phyloP scores from a whole-genome alignment of 768 basidiomycete genomes.

The Hericium erinaceus region DNA sequence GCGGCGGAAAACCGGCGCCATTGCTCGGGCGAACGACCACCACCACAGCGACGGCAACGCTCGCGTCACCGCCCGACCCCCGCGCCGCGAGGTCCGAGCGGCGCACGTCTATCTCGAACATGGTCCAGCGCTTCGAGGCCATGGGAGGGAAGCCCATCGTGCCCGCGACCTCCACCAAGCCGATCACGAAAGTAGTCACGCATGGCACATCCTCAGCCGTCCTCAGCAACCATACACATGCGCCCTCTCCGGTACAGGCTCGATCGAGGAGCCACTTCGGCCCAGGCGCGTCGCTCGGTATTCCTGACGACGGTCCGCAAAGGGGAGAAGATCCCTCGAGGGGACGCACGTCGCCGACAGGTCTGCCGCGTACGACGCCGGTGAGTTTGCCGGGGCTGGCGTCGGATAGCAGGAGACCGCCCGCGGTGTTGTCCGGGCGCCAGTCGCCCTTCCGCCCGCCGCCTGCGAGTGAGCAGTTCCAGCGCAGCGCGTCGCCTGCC shows the following conservation, averaged over 20 bases:
- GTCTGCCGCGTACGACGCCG: conserved; percentile 16
- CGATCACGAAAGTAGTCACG: conserved; percentile 1
- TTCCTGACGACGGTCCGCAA: conserved; percentile 1
- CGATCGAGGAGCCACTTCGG: conserved; percentile 4
- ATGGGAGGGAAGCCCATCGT: conserved; percentile 28
- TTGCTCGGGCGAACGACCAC: conserved; percentile 8
- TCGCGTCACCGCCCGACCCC: conserved; percentile 37
- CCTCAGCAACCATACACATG: neutral
- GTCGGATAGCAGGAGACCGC: conserved; percentile 2
- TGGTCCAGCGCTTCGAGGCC: conserved; percentile 77
- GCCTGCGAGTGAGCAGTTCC: neutral
- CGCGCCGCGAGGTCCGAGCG: conserved; percentile 35
- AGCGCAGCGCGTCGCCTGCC: neutral
- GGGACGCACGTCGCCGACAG: conserved; percentile 15
- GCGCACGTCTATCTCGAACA: conserved; percentile 76
- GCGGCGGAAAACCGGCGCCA: conserved; percentile 33
- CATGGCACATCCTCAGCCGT: conserved; percentile 1
- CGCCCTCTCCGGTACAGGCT: neutral
- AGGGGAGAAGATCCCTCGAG: conserved; percentile 6
- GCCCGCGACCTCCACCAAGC: neutral
- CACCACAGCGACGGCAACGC: conserved; percentile 6
- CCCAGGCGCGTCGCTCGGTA: conserved; percentile 6
- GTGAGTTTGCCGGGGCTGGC: conserved; percentile 12
- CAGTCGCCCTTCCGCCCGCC: conserved; percentile 8
- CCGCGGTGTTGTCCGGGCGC: conserved; percentile 1